Evolutionary conservation across 306 rosid species (phyloP).

Genomic region (Abrus precatorius): DNA sequence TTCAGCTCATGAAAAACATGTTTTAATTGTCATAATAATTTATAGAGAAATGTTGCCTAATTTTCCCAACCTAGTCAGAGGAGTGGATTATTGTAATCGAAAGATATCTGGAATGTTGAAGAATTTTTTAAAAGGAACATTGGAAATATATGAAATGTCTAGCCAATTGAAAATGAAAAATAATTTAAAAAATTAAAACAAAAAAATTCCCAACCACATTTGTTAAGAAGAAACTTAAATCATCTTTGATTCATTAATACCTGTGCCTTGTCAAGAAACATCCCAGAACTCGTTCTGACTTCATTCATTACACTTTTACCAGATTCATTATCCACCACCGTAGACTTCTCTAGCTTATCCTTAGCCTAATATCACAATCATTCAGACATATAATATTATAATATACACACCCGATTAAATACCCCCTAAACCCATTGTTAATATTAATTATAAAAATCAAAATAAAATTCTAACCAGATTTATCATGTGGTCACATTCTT

Average conservation of each 20-base stretch:
- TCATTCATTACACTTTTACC: constrained; percentile 81
- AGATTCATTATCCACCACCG: constrained; percentile 92
- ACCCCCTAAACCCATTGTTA: constrained; percentile 6
- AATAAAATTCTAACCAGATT: constrained; percentile 59
- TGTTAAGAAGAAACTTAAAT: constrained; percentile 5
- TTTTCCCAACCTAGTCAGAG: constrained; percentile 7
- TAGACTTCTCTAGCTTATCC: constrained; percentile 82
- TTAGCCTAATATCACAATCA: constrained; percentile 67
- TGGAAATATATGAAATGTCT: no score
- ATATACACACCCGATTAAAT: not conserved
- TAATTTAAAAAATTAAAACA: not conserved
- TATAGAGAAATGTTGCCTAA: constrained; percentile 17
- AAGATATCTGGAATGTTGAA: no score
- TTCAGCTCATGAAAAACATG: constrained; percentile 5
- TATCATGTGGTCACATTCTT: constrained; percentile 87
- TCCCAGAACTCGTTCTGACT: constrained; percentile 96
- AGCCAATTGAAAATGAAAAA: no score
- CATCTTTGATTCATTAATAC: constrained; percentile 48
- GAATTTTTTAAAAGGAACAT: no score
- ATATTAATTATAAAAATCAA: not conserved
- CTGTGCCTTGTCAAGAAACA: constrained; percentile 83
- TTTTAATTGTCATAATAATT: constrained; percentile 8
- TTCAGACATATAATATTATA: constrained; percentile 5
- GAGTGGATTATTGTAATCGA: not conserved
- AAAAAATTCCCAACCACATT: not conserved